Percentiles rank a stretch among this genome's conserved stretches.
Conservation (phyloP, 1,284 basidiomycete species). For the Apiotrichum veenhuisii region DNA sequence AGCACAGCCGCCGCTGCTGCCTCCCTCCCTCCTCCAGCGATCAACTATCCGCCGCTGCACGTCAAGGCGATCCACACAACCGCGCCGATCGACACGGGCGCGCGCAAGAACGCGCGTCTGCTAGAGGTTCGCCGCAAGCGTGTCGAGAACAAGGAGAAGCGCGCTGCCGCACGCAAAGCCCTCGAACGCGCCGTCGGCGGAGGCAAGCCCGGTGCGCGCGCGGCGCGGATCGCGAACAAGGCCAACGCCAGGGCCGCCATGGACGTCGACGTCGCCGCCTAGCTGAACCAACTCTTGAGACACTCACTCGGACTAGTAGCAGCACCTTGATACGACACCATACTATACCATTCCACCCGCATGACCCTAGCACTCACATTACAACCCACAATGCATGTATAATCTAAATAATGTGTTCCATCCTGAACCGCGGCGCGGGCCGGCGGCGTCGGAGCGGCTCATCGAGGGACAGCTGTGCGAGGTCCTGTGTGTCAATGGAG, state of each 20-base stretch:
- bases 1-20: no score
- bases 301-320: no score
- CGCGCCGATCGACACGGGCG: constrained; percentile 71
- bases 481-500: background rate
- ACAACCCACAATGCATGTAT: background rate
- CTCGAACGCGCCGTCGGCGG: constrained; percentile 10
- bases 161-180: constrained; percentile 30
- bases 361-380: background rate
- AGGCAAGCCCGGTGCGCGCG: background rate
- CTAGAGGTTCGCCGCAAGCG: constrained; percentile 59
- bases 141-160: constrained; percentile 47
- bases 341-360: background rate
- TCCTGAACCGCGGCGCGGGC: background rate
- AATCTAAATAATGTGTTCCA: constrained; percentile 10
- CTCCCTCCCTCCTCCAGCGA: constrained; percentile 8
- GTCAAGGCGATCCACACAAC: constrained; percentile 81
- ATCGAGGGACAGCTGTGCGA: constrained; percentile 5
- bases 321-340: background rate
- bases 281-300: background rate
- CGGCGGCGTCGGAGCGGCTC: background rate
- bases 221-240: constrained; percentile 6
- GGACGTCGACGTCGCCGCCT: background rate
- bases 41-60: constrained; percentile 62
- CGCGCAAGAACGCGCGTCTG: constrained; percentile 61
- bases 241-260: background rate